These are phyloP conservation scores for Penicillium samsonianum DNA, from an alignment of 495 filamentous ascomycete species.

Conservation along the genomic window DNA sequence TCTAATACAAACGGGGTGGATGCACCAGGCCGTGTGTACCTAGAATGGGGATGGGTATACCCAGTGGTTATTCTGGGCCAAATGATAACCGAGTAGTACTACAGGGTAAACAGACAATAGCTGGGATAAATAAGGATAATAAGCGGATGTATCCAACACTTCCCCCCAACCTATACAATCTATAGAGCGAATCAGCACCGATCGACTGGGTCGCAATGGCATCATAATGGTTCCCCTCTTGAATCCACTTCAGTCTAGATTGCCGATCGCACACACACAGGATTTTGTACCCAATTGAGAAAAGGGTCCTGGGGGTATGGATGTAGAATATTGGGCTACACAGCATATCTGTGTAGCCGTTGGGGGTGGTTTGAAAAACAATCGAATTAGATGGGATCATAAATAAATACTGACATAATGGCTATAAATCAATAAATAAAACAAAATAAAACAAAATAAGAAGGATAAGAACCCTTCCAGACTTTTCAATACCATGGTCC, in stretches of 20 bases:
- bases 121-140: background rate
- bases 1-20: constrained; percentile 13
- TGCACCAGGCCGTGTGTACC: constrained; percentile 12
- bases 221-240: constrained; percentile 22
- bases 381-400: background rate
- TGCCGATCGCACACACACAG: constrained; percentile 23
- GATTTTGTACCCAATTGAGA: background rate
- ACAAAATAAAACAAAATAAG: background rate
- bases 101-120: background rate
- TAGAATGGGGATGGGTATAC: background rate
- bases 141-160: constrained; percentile 5
- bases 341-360: constrained; percentile 20
- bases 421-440: background rate
- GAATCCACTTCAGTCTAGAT: constrained; percentile 26
- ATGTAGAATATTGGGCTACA: constrained; percentile 10
- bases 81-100: background rate
- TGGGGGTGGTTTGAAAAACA: constrained; percentile 11
- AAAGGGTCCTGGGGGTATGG: constrained; percentile 1
- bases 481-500: constrained; percentile 10
- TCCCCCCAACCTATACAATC: background rate
- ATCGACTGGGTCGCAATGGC: constrained; percentile 9
- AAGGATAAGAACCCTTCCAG: constrained; percentile 1
- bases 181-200: constrained; percentile 1
- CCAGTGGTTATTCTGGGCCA: background rate
- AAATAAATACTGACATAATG: too few relatives aligned